Evolutionary conservation across 331 rosid genomes (phyloP), one percentile per base, ranked within the genome.

Genomic region (Rosa hybrid): DNA sequence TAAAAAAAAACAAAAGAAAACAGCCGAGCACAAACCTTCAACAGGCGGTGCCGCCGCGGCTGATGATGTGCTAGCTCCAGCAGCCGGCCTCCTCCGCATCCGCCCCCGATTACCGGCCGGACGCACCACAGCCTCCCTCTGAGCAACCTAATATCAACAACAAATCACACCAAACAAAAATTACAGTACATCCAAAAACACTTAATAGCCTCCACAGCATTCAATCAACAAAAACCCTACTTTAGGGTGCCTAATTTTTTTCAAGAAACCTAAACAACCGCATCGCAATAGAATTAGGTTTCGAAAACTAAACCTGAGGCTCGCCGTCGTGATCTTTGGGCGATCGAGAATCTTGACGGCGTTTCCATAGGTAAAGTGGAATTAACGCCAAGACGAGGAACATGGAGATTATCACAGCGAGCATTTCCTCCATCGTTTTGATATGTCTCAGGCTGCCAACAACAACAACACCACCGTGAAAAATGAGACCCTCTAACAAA

Each of bases 1-100:
- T 53, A 34, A 38, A 1, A 5, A 5, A 20, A 53, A 51, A 53
- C 0, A 2, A 20, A 53, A 53, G 20, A 34, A 12, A 34, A 0
- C 65, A 51, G 72, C 27, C 18, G 57, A 53, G 20, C 12, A 79
- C 60, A 67, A 60, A 93, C 97, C 99, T 96, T 93, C 94, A 8
- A 71, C 83, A 21, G 77, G 21, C 18, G 86, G 77, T 9, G 65
- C 30, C 56, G 90, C 87, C 2, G 91, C 81, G 49, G 90, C 92
- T 10, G 97, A 83, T 0, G 97, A 96, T 41, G 97, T 76, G 84
- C 98, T 90, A 67, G 99, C 97, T 83, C 92, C 97, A 39, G 96
- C 83, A 78, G 92, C 94, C 0, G 89, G 90, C 78, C 99, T 82
- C 83, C 99, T 90, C 54, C 99, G 96, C 98, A 96, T 96, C 56